A percentile compares a stretch with the other conserved stretches of the same genome.
Conservation (phyloP, 2,329 filamentous ascomycete genomes). For the Fusarium sp. region DNA sequence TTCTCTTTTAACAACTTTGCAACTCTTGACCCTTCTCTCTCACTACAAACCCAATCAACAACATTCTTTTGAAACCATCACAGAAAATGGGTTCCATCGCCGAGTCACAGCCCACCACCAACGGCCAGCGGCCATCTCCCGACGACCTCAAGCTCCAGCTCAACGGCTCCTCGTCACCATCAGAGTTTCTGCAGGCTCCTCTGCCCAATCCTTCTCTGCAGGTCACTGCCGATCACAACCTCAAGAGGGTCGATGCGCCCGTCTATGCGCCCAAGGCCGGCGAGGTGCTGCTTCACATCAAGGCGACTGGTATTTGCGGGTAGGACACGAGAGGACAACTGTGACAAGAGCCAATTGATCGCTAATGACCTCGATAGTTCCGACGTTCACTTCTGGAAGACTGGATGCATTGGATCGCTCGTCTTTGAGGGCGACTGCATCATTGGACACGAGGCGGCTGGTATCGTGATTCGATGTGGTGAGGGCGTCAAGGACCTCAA, state of each 20-base stretch:
- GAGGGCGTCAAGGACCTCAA: slow-evolving; percentile 68
- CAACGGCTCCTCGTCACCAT: slow-evolving; percentile 22
- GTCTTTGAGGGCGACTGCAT: slow-evolving; percentile 76
- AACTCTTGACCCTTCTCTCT: neutral
- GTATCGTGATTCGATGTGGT: slow-evolving; percentile 71
- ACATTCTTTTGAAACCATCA: neutral
- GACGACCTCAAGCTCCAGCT: slow-evolving; percentile 39
- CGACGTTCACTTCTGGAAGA: slow-evolving; percentile 79
- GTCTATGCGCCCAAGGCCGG: slow-evolving; percentile 68
- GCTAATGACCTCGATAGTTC: slow-evolving; percentile 59
- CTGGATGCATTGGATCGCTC: slow-evolving; percentile 74
- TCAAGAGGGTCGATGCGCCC: slow-evolving; percentile 71
- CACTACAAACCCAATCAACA: neutral
- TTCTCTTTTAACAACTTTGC: neutral
- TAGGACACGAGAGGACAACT: slow-evolving; percentile 49
- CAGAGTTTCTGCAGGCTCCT: slow-evolving; percentile 46
- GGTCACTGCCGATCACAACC: slow-evolving; percentile 72
- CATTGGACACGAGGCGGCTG: slow-evolving; percentile 76
- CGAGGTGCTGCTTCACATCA: slow-evolving; percentile 74
- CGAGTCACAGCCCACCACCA: slow-evolving; percentile 33
- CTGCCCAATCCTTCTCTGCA: slow-evolving; percentile 51
- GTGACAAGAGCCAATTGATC: neutral
- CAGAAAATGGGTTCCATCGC: slow-evolving; percentile 40
- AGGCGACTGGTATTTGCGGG: slow-evolving; percentile 76
- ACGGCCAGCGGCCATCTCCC: slow-evolving; percentile 16